Percentiles rank a stretch among this genome's conserved stretches.
Evolutionary conservation across 2,329 filamentous ascomycete genomes (phyloP).

Genomic region (Calonectria honghensis): DNA sequence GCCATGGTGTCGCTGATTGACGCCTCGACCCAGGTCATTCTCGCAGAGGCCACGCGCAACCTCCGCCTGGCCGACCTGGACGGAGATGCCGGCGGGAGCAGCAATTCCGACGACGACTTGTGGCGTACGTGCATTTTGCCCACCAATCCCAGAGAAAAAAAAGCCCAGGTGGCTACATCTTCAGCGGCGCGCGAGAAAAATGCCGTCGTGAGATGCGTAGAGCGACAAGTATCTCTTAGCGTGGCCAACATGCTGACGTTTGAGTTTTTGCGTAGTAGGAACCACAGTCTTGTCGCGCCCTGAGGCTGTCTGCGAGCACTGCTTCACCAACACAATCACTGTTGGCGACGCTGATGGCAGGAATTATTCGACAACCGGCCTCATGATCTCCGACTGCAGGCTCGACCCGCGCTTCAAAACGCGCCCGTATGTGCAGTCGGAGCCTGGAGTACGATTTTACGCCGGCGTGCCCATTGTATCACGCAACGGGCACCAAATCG

Average conservation of each 20-base stretch:
- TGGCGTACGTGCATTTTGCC: constrained; percentile 57
- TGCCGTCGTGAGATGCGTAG: neutral
- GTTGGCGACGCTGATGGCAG: constrained; percentile 50
- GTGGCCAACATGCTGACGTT: constrained; percentile 14
- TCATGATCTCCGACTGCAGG: constrained; percentile 58
- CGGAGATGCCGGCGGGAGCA: neutral
- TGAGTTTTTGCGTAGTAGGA: constrained; percentile 44
- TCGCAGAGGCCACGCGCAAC: constrained; percentile 70
- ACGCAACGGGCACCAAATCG: constrained; percentile 72
- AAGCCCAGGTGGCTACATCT: neutral
- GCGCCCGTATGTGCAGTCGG: constrained; percentile 58
- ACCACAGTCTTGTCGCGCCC: constrained; percentile 55
- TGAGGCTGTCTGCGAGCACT: constrained; percentile 60
- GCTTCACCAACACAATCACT: constrained; percentile 50
- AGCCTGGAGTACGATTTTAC: constrained; percentile 60
- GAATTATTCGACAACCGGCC: constrained; percentile 54
- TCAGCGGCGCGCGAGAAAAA: neutral
- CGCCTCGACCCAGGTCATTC: constrained; percentile 67
- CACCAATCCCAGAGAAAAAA: neutral
- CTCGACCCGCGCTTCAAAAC: constrained; percentile 58
- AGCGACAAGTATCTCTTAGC: neutral
- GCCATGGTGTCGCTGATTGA: constrained; percentile 71
- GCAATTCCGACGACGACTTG: constrained; percentile 52
- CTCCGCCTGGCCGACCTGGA: constrained; percentile 62
- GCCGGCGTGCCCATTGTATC: constrained; percentile 75